A percentile compares a stretch with the other conserved stretches of the same genome.
These are phyloP conservation scores for Teunomyces cretensis DNA, from an alignment of 805 yeast species.

Conservation along the genomic window DNA sequence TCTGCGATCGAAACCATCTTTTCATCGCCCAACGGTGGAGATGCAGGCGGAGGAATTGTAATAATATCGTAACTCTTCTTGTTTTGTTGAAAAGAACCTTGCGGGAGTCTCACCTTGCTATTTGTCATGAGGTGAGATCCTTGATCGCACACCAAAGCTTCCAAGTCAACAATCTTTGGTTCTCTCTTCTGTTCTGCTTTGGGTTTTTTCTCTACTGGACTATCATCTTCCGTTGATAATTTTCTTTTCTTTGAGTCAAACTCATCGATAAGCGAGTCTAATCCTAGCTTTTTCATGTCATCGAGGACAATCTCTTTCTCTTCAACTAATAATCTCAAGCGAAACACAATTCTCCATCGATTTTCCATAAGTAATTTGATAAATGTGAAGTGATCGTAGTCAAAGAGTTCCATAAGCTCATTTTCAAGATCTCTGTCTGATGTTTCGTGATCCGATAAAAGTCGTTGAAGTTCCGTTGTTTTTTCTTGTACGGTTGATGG, in stretches of 20 bases:
- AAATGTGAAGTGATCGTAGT: constrained; percentile 50
- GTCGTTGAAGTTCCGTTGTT: constrained; percentile 37
- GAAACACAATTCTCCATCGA: constrained; percentile 53
- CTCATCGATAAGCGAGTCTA: constrained; percentile 42
- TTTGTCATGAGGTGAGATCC: constrained; percentile 69
- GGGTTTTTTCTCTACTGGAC: constrained; percentile 11
- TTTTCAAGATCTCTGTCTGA: constrained; percentile 50
- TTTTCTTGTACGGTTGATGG: constrained; percentile 33
- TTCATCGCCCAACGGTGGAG: constrained; percentile 40
- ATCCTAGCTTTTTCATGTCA: constrained; percentile 46
- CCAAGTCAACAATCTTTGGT: constrained; percentile 64
- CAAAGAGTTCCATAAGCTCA: constrained; percentile 52
- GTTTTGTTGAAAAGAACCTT: constrained; percentile 76
- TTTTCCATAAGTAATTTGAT: constrained; percentile 51
- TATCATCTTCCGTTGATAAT: constrained; percentile 7
- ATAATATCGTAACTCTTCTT: constrained; percentile 81
- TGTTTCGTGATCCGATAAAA: constrained; percentile 37
- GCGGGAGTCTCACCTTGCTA: constrained; percentile 71
- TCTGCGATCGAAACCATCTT: constrained; percentile 55
- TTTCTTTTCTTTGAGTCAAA: constrained; percentile 26
- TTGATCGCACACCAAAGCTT: constrained; percentile 63
- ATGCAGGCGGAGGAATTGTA: constrained; percentile 81
- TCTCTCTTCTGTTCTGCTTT: constrained; percentile 19
- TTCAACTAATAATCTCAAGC: constrained; percentile 38
- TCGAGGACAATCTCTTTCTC: constrained; percentile 30